These are phyloP conservation scores for Acacia confusa DNA, from an alignment of 306 rosid genomes.

Conservation along the genomic window DNA sequence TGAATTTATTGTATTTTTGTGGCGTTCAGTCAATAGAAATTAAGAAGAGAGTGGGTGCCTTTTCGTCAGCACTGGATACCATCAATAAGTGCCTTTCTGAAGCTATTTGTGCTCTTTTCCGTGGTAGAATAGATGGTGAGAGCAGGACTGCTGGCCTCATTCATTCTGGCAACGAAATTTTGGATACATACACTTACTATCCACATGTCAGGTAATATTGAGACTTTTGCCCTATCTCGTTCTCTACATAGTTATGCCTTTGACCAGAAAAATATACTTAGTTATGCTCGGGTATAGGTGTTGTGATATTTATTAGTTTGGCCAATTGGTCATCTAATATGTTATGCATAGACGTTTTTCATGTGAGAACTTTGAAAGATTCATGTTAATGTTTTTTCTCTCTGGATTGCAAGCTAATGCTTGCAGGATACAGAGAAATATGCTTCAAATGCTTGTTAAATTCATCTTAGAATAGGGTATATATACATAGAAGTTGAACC, in stretches of 20 bases:
- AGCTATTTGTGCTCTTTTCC: conserved; percentile 86
- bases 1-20: background rate
- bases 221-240: conserved; percentile 16
- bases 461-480: background rate
- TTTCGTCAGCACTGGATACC: conserved; percentile 90
- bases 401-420: background rate
- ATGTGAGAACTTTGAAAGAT: background rate
- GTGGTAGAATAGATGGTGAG: conserved; percentile 94
- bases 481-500: background rate
- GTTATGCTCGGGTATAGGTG: conserved; percentile 9
- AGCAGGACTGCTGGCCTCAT: conserved; percentile 84
- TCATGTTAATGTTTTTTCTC: background rate
- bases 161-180: conserved; percentile 92
- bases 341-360: conserved; percentile 11
- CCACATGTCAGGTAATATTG: conserved; percentile 71
- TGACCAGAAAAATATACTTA: too few species aligned
- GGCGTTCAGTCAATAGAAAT: conserved; percentile 79
- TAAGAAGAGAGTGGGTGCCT: conserved; percentile 92
- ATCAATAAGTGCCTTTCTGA: conserved; percentile 95
- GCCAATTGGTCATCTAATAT: background rate
- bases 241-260: conserved; percentile 1
- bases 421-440: background rate
- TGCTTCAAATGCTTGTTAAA: background rate
- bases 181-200: conserved; percentile 71
- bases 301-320: background rate